phyloP scores from a whole-genome alignment of 352 stramenopile genomes.

The Pythium pectinolyticum region DNA sequence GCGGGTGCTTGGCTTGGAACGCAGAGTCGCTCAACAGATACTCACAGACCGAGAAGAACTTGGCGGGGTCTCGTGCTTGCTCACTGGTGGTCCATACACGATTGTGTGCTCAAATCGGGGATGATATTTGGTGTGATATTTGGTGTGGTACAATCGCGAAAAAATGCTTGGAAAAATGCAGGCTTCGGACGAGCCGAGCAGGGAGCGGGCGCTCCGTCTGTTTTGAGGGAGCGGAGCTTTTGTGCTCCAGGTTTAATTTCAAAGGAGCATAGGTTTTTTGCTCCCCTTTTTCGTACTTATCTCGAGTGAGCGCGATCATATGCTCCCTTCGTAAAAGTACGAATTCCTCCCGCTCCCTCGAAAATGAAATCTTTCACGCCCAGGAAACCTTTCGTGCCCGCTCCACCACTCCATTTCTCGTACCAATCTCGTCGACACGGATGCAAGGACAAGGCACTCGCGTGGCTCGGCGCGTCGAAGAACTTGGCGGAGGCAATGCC shows the following conservation, averaged over 20 bases:
- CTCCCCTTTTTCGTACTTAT: not conserved
- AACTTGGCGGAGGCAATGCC: no score
- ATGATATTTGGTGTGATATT: no score
- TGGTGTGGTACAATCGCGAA: no score
- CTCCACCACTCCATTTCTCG: no score
- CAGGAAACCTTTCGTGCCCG: no score
- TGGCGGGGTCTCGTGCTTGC: not conserved
- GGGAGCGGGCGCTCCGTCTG: not conserved
- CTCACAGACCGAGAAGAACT: conserved; percentile 16
- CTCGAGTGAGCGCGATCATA: not conserved
- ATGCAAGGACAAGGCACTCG: not conserved
- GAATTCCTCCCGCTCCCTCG: not conserved
- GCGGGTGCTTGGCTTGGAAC: conserved; percentile 24
- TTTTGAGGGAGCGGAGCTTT: not conserved
- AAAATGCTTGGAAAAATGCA: no score
- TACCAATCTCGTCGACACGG: not conserved
- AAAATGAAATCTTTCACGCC: not conserved
- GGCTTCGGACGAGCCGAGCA: not conserved
- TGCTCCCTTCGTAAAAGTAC: not conserved
- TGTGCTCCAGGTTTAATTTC: not conserved
- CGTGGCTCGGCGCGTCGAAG: no score
- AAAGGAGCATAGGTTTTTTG: not conserved
- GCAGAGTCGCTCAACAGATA: conserved; percentile 36
- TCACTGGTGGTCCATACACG: conserved; percentile 25
- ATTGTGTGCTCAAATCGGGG: no score